Evolutionary conservation across 345 rosid genomes (phyloP).

Genomic region (Hypericum perforatum): DNA sequence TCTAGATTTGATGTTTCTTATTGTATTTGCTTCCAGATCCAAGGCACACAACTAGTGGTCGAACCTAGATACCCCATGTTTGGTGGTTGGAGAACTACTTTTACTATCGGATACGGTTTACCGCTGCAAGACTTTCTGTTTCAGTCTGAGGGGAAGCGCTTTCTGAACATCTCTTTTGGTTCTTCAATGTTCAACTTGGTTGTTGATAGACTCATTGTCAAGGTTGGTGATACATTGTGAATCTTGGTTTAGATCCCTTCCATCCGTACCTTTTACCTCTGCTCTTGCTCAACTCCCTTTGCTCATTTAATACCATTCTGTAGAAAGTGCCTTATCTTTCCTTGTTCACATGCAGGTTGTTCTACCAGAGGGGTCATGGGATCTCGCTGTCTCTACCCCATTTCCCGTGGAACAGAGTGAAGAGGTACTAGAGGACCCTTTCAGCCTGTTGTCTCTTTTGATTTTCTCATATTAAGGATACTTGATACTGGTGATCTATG

Average conservation of each 20-base stretch:
- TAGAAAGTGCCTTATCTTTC: conserved; percentile 8
- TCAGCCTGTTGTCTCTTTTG: background rate
- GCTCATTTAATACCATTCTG: background rate
- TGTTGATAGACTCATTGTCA: conserved; percentile 61
- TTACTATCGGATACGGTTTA: conserved; percentile 89
- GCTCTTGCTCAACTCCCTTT: background rate
- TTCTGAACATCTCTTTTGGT: conserved; percentile 63
- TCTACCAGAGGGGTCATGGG: conserved; percentile 78
- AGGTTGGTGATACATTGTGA: conserved; percentile 18
- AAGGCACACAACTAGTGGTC: conserved; percentile 63
- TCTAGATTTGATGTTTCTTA: conserved; percentile 13
- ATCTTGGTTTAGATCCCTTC: background rate
- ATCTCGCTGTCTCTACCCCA: conserved; percentile 59
- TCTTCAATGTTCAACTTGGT: conserved; percentile 67
- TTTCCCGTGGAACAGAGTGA: conserved; percentile 56
- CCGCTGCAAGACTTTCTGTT: conserved; percentile 81
- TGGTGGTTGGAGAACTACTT: conserved; percentile 95
- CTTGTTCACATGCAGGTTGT: conserved; percentile 49
- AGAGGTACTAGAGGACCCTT: conserved; percentile 48
- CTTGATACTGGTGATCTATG: background rate
- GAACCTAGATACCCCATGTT: conserved; percentile 94
- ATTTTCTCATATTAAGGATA: background rate
- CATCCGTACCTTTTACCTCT: background rate
- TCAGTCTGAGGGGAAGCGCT: conserved; percentile 63
- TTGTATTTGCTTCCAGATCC: conserved; percentile 21